phyloP scores from a whole-genome alignment of 148 eudicot species.

The Camellia sinensis region DNA sequence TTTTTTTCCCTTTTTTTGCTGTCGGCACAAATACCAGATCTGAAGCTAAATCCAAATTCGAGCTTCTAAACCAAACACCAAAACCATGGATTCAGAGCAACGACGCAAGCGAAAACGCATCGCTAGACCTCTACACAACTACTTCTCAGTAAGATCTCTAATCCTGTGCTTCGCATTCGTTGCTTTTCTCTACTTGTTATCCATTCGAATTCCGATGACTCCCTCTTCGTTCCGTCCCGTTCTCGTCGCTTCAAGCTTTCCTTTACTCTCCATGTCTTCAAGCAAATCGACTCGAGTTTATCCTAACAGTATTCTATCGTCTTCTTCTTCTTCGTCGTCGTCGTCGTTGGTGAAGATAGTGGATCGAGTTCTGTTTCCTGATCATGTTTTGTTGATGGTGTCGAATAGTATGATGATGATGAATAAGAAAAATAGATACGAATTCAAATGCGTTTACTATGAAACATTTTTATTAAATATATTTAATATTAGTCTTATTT shows the following conservation, averaged over 20 bases:
- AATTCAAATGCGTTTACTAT: slow-evolving; percentile 71
- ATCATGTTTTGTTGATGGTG: slow-evolving; percentile 59
- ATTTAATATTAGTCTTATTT: no score
- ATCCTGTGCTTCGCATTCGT: slow-evolving; percentile 37
- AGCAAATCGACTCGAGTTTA: slow-evolving; percentile 32
- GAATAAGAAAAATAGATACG: slow-evolving; percentile 23
- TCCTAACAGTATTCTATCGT: background rate
- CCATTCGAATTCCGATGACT: slow-evolving; percentile 22
- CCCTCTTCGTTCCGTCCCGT: slow-evolving; percentile 49
- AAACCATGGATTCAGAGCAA: slow-evolving; percentile 52
- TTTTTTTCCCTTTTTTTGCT: no score
- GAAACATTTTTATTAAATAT: no score
- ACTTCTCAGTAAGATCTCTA: slow-evolving; percentile 44
- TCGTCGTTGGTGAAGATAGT: slow-evolving; percentile 30
- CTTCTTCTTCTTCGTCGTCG: no score
- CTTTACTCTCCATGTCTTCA: slow-evolving; percentile 34
- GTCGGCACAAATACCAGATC: background rate
- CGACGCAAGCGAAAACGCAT: slow-evolving; percentile 44
- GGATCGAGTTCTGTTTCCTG: slow-evolving; percentile 63
- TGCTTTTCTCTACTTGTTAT: slow-evolving; percentile 30
- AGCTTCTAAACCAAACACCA: no score
- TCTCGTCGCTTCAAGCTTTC: slow-evolving; percentile 37
- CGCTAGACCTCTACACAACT: slow-evolving; percentile 13
- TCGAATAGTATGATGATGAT: slow-evolving; percentile 20
- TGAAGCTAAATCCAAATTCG: slow-evolving; percentile 2